Base-by-base conservation (phyloP, 306 rosid genomes). In the Castanea crenata region DNA sequence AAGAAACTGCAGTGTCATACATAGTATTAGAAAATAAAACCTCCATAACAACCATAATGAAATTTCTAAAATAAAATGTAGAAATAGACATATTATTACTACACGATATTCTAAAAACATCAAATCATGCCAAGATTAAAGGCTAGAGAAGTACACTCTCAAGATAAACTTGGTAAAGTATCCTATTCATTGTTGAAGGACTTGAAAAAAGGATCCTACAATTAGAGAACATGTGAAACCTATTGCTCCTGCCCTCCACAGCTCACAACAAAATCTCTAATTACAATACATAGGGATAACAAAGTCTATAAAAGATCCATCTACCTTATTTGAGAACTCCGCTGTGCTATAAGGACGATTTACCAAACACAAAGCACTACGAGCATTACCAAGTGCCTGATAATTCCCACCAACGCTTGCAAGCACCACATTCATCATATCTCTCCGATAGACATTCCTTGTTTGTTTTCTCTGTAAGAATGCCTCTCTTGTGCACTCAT, bases 321-420 rank as follows among this genome's bases (percentile, higher is more conserved):
- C 85, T 88, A 88, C 96, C 93, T 89, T 86, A 80, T 83, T 76
- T 81, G 88, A 81, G 76, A 78, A 76, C 79, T 80, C 80, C 79
- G 51, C 79, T 65, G 76, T 62, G 81, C 82, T 74, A 87, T 81
- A 90, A 78, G 77, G 87, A 80, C 87, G 85, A 79, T 57, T 83
- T 49, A 78, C 77, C 77, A 82, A 75, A 83, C 70, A 74, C 67
- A 54, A 65, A 52, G 81, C 54, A 72, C 74, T 81, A 71, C 25
- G 74, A 76, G 7, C 77, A 71, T 74, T 75, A 76, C 81, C 64
- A 58, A 70, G 73, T 54, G 27, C 62, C 83, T 78, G 23, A 52
- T 31, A 71, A 46, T 75, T 74, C 84, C 32, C 35, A 59, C 77
- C 79, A 76, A 62, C 72, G 64, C 65, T 70, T 65, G 52, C 61